Evolutionary conservation across 2,329 filamentous ascomycete species (phyloP), one percentile per base, ranked within the genome.

Genomic region (Calonectria naviculata): DNA sequence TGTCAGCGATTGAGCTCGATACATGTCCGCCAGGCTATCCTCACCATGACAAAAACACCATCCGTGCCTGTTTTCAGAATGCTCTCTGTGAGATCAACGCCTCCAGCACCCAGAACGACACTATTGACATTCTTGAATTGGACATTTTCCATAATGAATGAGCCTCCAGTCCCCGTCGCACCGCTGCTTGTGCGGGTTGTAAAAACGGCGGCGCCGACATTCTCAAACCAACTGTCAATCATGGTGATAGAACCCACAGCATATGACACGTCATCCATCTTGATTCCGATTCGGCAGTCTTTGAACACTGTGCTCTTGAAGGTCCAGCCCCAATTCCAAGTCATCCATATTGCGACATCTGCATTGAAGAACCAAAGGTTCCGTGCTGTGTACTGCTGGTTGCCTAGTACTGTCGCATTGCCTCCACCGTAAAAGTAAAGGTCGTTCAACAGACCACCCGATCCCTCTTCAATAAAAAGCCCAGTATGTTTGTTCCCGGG

Each of bases 311-410:
- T 80, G 26, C 89, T 90, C 82, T 93, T 93, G 85, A 93, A 93
- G 6, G 90, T 92, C 91, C 92, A 95, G 1, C 90, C 89, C 93
- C 93, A 95, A 80, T 93, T 90, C 93, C 93, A 95, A 72, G 92
- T 89, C 85, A 94, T 91, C 80, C 88, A 89, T 69, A 94, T 90
- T 56, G 91, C 93, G 13, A 91, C 93, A 76, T 91, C 85, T 74
- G 90, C 89, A 71, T 88, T 86, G 76, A 89, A 89, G 82, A 94
- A 93, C 26, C 87, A 91, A 74, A 93, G 78, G 78, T 94, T 93
- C 29, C 91, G 87, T 61, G 91, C 90, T 17, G 92, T 93, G 79
- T 93, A 94, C 79, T 94, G 93, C 81, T 94, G 92, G 77, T 92
- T 93, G 21, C 92, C 92, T 17, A 88, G 80, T 28, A 83, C 81